Base-by-base conservation (phyloP, 1,139 yeast genomes). In the Candida sp. region DNA sequence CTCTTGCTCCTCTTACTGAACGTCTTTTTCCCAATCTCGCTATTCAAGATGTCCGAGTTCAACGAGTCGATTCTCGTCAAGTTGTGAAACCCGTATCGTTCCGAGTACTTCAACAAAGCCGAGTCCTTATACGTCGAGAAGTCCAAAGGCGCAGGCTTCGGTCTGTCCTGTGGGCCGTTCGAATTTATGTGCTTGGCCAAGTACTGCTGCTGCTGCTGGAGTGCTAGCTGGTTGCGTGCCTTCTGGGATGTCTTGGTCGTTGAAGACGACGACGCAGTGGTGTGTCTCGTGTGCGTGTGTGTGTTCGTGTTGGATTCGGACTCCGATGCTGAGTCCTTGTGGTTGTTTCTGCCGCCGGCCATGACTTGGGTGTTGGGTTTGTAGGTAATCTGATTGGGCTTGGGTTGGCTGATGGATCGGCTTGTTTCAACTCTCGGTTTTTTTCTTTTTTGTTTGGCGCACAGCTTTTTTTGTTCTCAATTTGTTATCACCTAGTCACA, bases 1-100 rank as follows among this genome's bases (percentile, higher is more conserved):
- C 67, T 68, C 49, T 67, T 63, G 30, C 63, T 60, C 57, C 70
- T 69, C 55, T 73, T 77, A 52, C 68, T 75, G 28, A 67, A 70
- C 0, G 96, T 84, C 62, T 84, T 81, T 65, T 81, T 84, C 3
- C 96, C 96, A 4, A 87, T 72, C 40, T 81, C 81, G 23, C 86
- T 81, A 49, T 78, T 82, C 42, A 89, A 68, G 49, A 90, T 70
- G 62, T 79, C 85, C 1, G 89, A 90, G 53, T 81, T 78, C 53
- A 82, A 69, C 2, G 89, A 78, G 59, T 79, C 71, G 11, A 85
- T 78, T 42, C 79, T 77, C 4, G 86, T 84, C 3, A 81, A 65
- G 49, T 68, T 72, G 23, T 37, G 42, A 61, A 76, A 68, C 28
- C 73, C 75, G 67, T 86, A 84, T 47, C 78, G 69, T 34, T 70